Evolutionary conservation across 345 rosid species (phyloP).

Genomic region (Murraya paniculata): DNA sequence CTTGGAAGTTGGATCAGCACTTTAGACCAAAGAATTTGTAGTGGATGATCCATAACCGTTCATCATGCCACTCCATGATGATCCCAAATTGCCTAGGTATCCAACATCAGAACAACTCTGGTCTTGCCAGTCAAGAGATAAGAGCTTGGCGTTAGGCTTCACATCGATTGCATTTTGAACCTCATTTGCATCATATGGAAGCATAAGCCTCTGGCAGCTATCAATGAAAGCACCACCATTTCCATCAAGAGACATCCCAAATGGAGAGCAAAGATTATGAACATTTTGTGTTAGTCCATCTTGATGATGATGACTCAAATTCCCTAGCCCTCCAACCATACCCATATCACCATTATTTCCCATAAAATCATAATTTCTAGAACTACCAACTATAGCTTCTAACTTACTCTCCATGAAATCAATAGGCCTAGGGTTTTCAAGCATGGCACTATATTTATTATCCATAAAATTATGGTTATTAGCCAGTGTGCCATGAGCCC

Average conservation of each 20-base stretch:
- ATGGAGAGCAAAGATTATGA: conserved; percentile 42
- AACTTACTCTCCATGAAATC: conserved; percentile 52
- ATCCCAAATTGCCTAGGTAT: conserved; percentile 41
- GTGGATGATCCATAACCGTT: conserved; percentile 47
- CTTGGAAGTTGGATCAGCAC: background rate
- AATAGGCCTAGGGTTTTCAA: conserved; percentile 35
- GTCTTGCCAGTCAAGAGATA: conserved; percentile 85
- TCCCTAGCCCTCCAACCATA: conserved; percentile 36
- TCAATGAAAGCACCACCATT: conserved; percentile 50
- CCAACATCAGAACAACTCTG: conserved; percentile 59
- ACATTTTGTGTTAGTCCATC: conserved; percentile 26
- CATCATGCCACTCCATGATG: conserved; percentile 63
- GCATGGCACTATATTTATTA: conserved; percentile 26
- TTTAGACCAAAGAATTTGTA: conserved; percentile 45
- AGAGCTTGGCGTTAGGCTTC: conserved; percentile 65
- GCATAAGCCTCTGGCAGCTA: conserved; percentile 55
- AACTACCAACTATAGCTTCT: conserved; percentile 41
- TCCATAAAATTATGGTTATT: conserved; percentile 32
- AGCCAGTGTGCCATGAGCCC: conserved; percentile 19
- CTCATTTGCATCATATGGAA: conserved; percentile 50
- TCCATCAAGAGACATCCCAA: conserved; percentile 39
- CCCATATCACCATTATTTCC: conserved; percentile 40
- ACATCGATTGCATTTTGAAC: conserved; percentile 50
- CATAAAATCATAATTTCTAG: conserved; percentile 51
- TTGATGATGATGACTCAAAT: conserved; percentile 11